phyloP scores from a whole-genome alignment of 2,329 filamentous ascomycete genomes.

The Elsinoe necatrix region DNA sequence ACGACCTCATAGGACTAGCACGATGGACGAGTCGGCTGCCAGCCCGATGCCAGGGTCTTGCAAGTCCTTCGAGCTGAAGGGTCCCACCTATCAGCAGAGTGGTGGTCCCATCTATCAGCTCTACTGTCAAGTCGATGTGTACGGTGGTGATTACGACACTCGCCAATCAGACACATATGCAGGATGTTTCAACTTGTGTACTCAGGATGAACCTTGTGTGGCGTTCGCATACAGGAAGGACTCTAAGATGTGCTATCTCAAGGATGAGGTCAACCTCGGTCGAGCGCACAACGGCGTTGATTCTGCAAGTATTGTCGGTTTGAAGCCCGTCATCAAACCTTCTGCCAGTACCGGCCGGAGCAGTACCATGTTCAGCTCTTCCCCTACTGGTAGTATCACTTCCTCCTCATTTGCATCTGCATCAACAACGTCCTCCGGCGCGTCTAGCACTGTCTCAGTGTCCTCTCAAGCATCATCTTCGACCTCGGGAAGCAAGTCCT shows the following conservation, averaged over 20 bases:
- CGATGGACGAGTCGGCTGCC: background rate
- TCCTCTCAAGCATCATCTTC: background rate
- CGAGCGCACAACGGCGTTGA: slow-evolving; percentile 5
- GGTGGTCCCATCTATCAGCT: slow-evolving; percentile 4
- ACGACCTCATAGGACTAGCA: background rate
- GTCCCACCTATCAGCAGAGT: background rate
- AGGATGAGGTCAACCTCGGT: background rate
- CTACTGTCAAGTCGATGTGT: slow-evolving; percentile 2
- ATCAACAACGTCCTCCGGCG: background rate
- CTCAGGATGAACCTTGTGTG: background rate
- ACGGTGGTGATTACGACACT: slow-evolving; percentile 13
- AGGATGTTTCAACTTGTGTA: slow-evolving; percentile 14
- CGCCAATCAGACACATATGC: background rate
- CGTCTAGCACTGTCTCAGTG: background rate
- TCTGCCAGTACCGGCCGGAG: background rate
- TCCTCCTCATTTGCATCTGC: background rate
- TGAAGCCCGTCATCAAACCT: background rate
- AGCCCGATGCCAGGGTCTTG: slow-evolving; percentile 1
- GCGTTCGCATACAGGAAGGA: slow-evolving; percentile 14
- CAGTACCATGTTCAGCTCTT: slow-evolving; percentile 2
- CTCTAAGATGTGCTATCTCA: slow-evolving; percentile 10
- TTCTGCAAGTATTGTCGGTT: background rate
- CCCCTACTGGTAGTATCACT: background rate
- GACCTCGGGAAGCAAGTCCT: background rate
- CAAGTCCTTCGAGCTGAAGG: background rate